phyloP scores from a whole-genome alignment of 2,329 filamentous ascomycete species.

The Ceratocystis alfenasii region DNA sequence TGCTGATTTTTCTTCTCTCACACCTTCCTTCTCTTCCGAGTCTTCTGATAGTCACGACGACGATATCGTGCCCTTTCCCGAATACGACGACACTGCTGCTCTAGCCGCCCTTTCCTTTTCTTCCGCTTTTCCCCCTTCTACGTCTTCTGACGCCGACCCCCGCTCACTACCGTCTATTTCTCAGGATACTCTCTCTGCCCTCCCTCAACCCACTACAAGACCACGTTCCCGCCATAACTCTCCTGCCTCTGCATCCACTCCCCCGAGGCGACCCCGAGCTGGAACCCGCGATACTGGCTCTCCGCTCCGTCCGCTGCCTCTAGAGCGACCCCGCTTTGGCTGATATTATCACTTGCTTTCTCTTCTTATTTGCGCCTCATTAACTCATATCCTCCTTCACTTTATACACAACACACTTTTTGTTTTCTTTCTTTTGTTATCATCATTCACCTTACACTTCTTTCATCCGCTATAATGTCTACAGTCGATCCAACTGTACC shows the following conservation, averaged over 20 bases:
- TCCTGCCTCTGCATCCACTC: constrained; percentile 19
- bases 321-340: constrained; percentile 22
- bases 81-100: constrained; percentile 21
- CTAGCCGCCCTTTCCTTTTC: constrained; percentile 19
- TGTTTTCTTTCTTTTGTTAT: background rate
- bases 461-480: constrained; percentile 14
- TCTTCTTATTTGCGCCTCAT: constrained; percentile 3
- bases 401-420: background rate
- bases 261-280: constrained; percentile 21
- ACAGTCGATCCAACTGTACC: constrained; percentile 44
- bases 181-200: constrained; percentile 17
- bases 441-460: background rate
- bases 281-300: constrained; percentile 22
- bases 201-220: constrained; percentile 16
- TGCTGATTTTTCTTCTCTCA: constrained; percentile 18
- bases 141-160: constrained; percentile 17
- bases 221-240: constrained; percentile 21
- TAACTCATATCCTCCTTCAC: background rate
- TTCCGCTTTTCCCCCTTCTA: constrained; percentile 1
- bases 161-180: constrained; percentile 20
- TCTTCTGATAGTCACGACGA: constrained; percentile 12
- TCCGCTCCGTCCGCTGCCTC: constrained; percentile 18
- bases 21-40: constrained; percentile 10
- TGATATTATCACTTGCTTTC: constrained; percentile 14
- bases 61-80: constrained; percentile 21